Percentiles rank a stretch among this genome's conserved stretches.
These are phyloP conservation scores for Hanseniaspora occidentalis DNA, from an alignment of 805 yeast genomes.

Conservation along the genomic window DNA sequence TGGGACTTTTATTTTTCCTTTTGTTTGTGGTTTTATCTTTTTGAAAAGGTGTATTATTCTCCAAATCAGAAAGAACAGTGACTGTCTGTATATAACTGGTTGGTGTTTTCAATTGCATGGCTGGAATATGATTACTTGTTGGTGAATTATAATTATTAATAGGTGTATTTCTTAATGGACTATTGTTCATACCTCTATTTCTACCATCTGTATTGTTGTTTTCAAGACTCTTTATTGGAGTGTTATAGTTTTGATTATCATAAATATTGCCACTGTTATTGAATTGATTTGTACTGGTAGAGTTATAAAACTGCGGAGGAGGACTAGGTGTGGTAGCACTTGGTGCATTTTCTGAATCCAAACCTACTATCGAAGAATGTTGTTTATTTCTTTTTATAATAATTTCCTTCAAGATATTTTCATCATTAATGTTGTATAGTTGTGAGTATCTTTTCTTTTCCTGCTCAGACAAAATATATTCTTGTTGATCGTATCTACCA, in stretches of 20 bases:
- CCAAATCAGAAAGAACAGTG: background rate
- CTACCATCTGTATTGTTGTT: too few species aligned
- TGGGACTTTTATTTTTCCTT: too few species aligned
- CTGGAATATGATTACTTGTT: background rate
- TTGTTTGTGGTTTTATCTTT: background rate
- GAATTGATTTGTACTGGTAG: too few species aligned
- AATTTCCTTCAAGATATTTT: background rate
- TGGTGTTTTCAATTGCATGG: constrained; percentile 1
- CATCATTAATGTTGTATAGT: background rate
- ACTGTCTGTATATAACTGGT: constrained; percentile 5
- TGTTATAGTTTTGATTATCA: too few species aligned
- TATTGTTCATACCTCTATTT: too few species aligned
- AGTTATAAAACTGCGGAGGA: too few species aligned
- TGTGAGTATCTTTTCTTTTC: constrained; percentile 1
- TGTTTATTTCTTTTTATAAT: background rate
- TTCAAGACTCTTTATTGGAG: too few species aligned
- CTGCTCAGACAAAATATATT: background rate
- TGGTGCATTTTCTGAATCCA: too few species aligned
- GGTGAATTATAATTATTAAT: background rate
- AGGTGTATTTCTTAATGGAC: background rate
- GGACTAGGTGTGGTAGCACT: too few species aligned
- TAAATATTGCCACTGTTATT: too few species aligned
- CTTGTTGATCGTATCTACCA: too few species aligned
- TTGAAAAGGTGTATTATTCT: too few species aligned
- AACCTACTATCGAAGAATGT: background rate